These are phyloP conservation scores for Corchorus capsularis DNA, from an alignment of 345 rosid genomes.

Conservation along the genomic window DNA sequence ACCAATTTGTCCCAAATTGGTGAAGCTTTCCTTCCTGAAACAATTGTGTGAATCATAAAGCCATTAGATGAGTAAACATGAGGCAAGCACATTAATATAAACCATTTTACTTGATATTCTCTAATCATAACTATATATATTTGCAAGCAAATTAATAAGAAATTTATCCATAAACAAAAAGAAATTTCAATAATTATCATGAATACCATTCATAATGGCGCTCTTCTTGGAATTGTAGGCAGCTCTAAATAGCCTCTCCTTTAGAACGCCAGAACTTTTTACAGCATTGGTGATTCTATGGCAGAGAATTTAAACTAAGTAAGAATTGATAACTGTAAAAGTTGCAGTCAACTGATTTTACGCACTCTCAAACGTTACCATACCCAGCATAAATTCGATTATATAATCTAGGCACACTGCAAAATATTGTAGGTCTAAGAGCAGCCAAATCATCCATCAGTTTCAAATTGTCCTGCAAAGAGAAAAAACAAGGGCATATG, in stretches of 20 bases:
- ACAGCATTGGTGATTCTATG: conserved; percentile 76
- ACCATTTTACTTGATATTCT: neutral
- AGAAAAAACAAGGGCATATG: neutral
- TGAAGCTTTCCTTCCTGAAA: conserved; percentile 67
- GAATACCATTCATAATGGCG: conserved; percentile 69
- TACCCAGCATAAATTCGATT: conserved; percentile 89
- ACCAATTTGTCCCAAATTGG: conserved; percentile 85
- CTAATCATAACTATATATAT: neutral
- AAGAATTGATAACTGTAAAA: conserved; percentile 17
- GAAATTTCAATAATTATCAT: conserved; percentile 10
- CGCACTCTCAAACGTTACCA: conserved; percentile 20
- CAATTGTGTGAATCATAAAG: conserved; percentile 18
- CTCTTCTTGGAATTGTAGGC: conserved; percentile 89
- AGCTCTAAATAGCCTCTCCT: conserved; percentile 66
- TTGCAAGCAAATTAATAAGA: neutral
- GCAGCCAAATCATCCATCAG: conserved; percentile 82
- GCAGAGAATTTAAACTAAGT: conserved; percentile 21
- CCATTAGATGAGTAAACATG: neutral
- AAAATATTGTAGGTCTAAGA: conserved; percentile 80
- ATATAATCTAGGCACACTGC: conserved; percentile 92
- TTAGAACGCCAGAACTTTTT: conserved; percentile 67
- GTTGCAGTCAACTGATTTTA: conserved; percentile 6
- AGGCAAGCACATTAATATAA: neutral
- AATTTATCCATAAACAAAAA: neutral
- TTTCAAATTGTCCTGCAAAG: conserved; percentile 78